phyloP scores from a whole-genome alignment of 345 rosid genomes.

The Dipteronia sinensis region DNA sequence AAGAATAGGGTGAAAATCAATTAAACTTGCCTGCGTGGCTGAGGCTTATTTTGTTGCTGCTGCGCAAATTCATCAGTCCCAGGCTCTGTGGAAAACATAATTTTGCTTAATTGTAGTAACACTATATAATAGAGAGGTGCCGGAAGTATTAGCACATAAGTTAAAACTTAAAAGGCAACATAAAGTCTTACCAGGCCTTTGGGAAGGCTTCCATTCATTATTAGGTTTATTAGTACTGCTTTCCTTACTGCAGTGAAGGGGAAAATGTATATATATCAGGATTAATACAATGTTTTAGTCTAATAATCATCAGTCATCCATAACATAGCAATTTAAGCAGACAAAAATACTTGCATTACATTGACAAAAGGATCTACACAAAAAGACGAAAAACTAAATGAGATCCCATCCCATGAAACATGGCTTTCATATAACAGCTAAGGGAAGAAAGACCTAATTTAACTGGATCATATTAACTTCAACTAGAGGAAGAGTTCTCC shows the following conservation, averaged over 20 bases:
- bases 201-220: constrained; percentile 54
- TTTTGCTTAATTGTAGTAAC: constrained; percentile 11
- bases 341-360: background rate
- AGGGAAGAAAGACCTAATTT: background rate
- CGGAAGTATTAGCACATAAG: background rate
- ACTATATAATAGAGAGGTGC: background rate
- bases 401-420: background rate
- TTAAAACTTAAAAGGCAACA: constrained; percentile 6
- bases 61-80: constrained; percentile 58
- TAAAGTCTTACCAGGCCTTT: constrained; percentile 52
- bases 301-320: background rate
- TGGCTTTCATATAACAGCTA: background rate
- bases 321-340: background rate
- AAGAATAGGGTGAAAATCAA: background rate
- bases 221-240: constrained; percentile 39
- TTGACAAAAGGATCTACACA: constrained; percentile 1
- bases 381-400: background rate
- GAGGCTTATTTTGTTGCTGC: constrained; percentile 52
- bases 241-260: constrained; percentile 56
- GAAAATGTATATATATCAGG: constrained; percentile 12
- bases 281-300: background rate
- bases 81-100: constrained; percentile 39
- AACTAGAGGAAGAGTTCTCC: background rate
- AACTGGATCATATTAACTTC: background rate
- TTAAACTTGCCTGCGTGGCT: constrained; percentile 57